A percentile compares a stretch with the other conserved stretches of the same genome.
Evolutionary conservation across 2,329 filamentous ascomycete genomes (phyloP).

Genomic region (Talaromyces sp.): DNA sequence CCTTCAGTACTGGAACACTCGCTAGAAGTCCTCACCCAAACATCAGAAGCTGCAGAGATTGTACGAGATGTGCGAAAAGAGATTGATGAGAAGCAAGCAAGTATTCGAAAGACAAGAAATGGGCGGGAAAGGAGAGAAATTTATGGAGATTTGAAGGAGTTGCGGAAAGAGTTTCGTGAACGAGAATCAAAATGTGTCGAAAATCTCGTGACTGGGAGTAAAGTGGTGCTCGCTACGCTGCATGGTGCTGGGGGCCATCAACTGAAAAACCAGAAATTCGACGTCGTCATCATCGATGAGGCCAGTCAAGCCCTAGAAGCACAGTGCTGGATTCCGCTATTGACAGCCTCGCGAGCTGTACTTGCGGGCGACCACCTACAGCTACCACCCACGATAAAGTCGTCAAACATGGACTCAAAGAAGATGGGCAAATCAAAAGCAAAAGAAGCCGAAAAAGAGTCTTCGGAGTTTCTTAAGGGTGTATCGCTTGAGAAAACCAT

Average conservation of each 20-base stretch:
- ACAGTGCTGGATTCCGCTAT: conserved; percentile 90
- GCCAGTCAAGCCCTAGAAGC: conserved; percentile 93
- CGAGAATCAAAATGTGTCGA: conserved; percentile 78
- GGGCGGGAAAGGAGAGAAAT: conserved; percentile 76
- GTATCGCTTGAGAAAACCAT: conserved; percentile 80
- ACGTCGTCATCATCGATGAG: conserved; percentile 94
- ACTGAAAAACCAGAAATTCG: conserved; percentile 74
- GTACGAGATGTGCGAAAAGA: conserved; percentile 87
- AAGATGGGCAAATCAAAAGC: conserved; percentile 42
- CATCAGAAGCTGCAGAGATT: conserved; percentile 82
- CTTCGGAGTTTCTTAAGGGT: conserved; percentile 36
- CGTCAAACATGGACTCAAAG: conserved; percentile 41
- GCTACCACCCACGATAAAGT: conserved; percentile 91
- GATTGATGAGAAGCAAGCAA: conserved; percentile 87
- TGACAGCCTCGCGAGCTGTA: conserved; percentile 76
- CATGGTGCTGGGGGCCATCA: conserved; percentile 89
- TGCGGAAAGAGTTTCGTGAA: conserved; percentile 84
- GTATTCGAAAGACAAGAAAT: conserved; percentile 79
- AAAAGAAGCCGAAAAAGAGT: conserved; percentile 28
- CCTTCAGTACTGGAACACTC: conserved; percentile 86
- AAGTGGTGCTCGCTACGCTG: conserved; percentile 85
- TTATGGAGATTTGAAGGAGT: conserved; percentile 77
- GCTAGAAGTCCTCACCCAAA: conserved; percentile 83
- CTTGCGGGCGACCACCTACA: conserved; percentile 94
- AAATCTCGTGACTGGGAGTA: conserved; percentile 70